A percentile compares a stretch with the other conserved stretches of the same genome.
These are phyloP conservation scores for Mycena pura DNA, from an alignment of 768 basidiomycete genomes.

Conservation along the genomic window DNA sequence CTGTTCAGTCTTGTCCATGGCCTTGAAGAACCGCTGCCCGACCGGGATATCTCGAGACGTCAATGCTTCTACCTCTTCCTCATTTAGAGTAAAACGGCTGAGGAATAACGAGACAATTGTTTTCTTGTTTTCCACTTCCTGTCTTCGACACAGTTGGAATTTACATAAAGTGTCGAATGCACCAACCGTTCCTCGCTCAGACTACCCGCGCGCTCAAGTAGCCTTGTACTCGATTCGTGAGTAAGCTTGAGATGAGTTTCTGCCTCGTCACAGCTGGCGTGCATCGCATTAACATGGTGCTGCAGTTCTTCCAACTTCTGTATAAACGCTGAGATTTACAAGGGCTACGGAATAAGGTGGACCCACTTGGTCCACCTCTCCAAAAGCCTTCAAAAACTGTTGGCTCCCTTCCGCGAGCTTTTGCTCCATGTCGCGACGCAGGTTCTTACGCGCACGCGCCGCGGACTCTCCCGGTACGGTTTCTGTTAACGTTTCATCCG, in stretches of 20 bases:
- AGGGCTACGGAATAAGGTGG: neutral
- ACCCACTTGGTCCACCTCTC: constrained; percentile 89
- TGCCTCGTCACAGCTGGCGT: constrained; percentile 80
- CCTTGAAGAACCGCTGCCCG: constrained; percentile 75
- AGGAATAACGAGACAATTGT: constrained; percentile 84
- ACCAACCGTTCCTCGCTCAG: constrained; percentile 75
- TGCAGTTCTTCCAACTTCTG: constrained; percentile 89
- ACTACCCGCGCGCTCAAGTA: constrained; percentile 85
- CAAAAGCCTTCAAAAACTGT: constrained; percentile 83
- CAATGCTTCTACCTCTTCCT: constrained; percentile 75
- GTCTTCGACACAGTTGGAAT: constrained; percentile 46
- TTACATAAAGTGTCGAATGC: neutral
- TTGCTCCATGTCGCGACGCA: constrained; percentile 85
- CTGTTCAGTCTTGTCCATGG: constrained; percentile 84
- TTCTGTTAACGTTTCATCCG: constrained; percentile 34
- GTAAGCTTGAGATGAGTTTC: constrained; percentile 78
- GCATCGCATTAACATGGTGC: constrained; percentile 81
- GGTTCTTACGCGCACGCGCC: constrained; percentile 74
- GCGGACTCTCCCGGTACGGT: constrained; percentile 67
- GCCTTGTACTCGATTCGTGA: constrained; percentile 74
- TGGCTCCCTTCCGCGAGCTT: constrained; percentile 83
- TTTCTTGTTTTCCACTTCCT: constrained; percentile 72
- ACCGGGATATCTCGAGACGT: constrained; percentile 82
- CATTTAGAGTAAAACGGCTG: constrained; percentile 80
- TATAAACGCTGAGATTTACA: constrained; percentile 5